Evolutionary conservation across 768 basidiomycete genomes (phyloP).

Genomic region (Tricholoma sp.): DNA sequence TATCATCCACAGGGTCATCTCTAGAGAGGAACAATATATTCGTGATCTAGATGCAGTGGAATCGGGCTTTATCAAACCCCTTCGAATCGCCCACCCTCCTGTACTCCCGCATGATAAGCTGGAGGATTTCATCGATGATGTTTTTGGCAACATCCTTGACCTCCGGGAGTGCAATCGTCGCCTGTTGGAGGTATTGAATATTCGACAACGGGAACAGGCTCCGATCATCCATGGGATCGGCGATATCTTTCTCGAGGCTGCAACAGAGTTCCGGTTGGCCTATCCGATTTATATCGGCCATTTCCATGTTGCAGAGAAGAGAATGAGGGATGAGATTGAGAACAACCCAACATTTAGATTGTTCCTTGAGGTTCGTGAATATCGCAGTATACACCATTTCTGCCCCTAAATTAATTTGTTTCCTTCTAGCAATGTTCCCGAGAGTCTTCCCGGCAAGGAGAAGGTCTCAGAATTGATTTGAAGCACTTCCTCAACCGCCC

Average conservation of each 20-base stretch:
- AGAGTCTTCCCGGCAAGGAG: slow-evolving; percentile 32
- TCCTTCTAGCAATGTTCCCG: slow-evolving; percentile 37
- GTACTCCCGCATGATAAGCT: slow-evolving; percentile 47
- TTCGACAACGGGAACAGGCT: slow-evolving; percentile 80
- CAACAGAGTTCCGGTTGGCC: slow-evolving; percentile 79
- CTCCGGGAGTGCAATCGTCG: slow-evolving; percentile 79
- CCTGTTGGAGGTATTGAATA: slow-evolving; percentile 81
- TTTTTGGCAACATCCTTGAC: slow-evolving; percentile 86
- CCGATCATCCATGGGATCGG: slow-evolving; percentile 83
- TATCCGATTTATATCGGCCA: slow-evolving; percentile 87
- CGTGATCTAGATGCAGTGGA: slow-evolving; percentile 85
- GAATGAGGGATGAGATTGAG: slow-evolving; percentile 83
- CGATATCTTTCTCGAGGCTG: slow-evolving; percentile 83
- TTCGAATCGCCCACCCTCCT: slow-evolving; percentile 40
- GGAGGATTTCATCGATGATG: slow-evolving; percentile 82
- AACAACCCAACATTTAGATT: slow-evolving; percentile 74
- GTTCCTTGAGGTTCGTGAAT: slow-evolving; percentile 72
- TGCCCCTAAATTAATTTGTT: neutral
- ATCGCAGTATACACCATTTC: neutral
- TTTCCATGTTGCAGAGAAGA: slow-evolving; percentile 79
- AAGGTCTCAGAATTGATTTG: slow-evolving; percentile 49
- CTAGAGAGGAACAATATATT: slow-evolving; percentile 84
- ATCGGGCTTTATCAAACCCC: slow-evolving; percentile 49
- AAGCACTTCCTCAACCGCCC: slow-evolving; percentile 78
- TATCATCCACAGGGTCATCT: slow-evolving; percentile 85